phyloP scores from a whole-genome alignment of 164 flowering plant species.

The Magnolia changhungtana region DNA sequence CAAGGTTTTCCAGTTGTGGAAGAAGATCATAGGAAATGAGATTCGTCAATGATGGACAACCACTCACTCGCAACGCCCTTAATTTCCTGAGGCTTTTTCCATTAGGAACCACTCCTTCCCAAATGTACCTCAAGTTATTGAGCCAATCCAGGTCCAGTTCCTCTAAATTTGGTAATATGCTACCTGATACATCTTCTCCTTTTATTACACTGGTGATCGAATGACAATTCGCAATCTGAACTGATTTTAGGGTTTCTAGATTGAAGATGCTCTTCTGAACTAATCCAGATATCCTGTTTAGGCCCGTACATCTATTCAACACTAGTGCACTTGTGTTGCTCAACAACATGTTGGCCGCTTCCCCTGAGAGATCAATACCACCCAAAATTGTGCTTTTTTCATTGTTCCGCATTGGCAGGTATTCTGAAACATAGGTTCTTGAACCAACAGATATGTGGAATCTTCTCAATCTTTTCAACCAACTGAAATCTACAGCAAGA shows the following conservation, averaged over 20 bases:
- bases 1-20: not conserved
- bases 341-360: not conserved
- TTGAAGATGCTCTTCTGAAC: not conserved
- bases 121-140: not conserved
- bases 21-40: not conserved
- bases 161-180: not conserved
- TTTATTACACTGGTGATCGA: not conserved
- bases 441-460: not conserved
- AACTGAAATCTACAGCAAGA: not conserved
- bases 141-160: not conserved
- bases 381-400: not conserved
- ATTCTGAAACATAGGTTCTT: not conserved
- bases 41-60: not conserved
- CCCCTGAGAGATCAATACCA: not conserved
- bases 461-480: not conserved
- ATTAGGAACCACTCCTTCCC: not conserved
- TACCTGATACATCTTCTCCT: not conserved
- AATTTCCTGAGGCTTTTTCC: slow-evolving; percentile 1
- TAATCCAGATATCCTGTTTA: not conserved
- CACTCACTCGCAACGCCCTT: not conserved
- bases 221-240: not conserved
- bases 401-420: not conserved
- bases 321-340: not conserved
- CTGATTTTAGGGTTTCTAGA: not conserved
- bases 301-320: not conserved